Conservation (phyloP, 2,329 filamentous ascomycete genomes). For the Plectosphaerella sp. region DNA sequence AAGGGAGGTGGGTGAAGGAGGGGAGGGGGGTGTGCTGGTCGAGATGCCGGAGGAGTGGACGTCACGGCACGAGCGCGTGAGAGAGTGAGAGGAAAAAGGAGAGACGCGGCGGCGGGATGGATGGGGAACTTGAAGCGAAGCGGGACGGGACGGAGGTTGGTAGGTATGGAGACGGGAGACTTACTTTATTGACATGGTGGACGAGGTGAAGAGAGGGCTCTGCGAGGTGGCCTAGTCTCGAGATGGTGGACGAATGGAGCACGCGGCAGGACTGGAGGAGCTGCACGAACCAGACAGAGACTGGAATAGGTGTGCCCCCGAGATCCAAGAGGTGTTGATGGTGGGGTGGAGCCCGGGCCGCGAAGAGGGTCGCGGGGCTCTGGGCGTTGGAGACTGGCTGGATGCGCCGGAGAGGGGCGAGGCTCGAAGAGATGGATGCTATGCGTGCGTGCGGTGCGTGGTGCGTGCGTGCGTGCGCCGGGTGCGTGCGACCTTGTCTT, state of each 20-base stretch:
- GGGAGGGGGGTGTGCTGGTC: not conserved
- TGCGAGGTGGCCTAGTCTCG: constrained; percentile 6
- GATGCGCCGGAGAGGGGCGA: not conserved
- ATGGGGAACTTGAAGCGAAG: constrained; percentile 10
- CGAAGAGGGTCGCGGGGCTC: constrained; percentile 3
- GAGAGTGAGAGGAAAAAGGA: not conserved
- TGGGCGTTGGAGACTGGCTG: constrained; percentile 7
- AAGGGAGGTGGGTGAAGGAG: too few species aligned
- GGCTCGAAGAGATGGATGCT: constrained; percentile 2
- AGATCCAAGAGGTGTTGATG: constrained; percentile 13
- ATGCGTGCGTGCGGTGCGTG: constrained; percentile 1
- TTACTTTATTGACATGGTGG: constrained; percentile 51
- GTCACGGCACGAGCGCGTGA: not conserved
- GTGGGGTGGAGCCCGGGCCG: constrained; percentile 13
- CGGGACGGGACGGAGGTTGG: not conserved
- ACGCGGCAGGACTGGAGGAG: constrained; percentile 13
- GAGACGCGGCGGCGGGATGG: not conserved
- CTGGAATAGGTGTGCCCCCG: constrained; percentile 6
- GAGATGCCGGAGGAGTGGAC: too few species aligned
- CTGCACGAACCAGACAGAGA: constrained; percentile 1
- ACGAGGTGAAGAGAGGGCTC: constrained; percentile 1
- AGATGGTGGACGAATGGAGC: constrained; percentile 12
- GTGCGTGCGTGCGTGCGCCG: not conserved
- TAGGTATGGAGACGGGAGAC: constrained; percentile 15
- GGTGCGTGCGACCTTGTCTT: not conserved